Conservation (phyloP, 2,329 filamentous ascomycete genomes). For the Podosphaera xanthii region DNA sequence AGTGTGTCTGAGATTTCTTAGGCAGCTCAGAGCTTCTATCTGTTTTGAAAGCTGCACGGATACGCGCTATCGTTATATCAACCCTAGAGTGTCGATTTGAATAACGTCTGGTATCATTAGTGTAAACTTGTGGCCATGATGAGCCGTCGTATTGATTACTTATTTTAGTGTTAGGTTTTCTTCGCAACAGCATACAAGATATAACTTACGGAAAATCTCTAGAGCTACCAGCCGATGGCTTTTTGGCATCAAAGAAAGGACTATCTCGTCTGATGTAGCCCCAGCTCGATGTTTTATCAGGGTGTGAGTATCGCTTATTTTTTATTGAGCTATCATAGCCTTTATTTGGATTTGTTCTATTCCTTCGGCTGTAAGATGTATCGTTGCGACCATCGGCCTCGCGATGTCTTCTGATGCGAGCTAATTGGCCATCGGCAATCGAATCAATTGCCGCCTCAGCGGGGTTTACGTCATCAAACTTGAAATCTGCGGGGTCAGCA, state of each 20-base stretch:
- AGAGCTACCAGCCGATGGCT: neutral
- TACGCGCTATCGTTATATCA: no score
- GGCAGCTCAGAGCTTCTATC: no score
- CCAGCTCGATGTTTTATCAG: neutral
- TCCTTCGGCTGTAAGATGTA: neutral
- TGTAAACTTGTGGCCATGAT: no score
- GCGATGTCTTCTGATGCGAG: constrained; percentile 8
- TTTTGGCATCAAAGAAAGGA: neutral
- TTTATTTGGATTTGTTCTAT: neutral
- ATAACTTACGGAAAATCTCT: no score
- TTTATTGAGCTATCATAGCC: constrained; percentile 2
- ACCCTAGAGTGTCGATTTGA: no score
- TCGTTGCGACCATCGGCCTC: neutral
- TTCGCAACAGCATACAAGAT: no score
- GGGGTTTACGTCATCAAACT: constrained; percentile 9
- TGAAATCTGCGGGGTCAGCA: constrained; percentile 6
- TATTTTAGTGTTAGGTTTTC: no score
- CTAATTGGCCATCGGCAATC: constrained; percentile 13
- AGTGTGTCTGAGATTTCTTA: no score
- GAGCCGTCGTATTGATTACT: no score
- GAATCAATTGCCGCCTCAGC: constrained; percentile 7
- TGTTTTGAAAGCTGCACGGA: no score
- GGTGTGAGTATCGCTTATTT: neutral
- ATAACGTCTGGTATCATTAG: no score
- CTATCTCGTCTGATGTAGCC: neutral